phyloP scores from a whole-genome alignment of 2,329 filamentous ascomycete species.

The Drechmeria coniospora region DNA sequence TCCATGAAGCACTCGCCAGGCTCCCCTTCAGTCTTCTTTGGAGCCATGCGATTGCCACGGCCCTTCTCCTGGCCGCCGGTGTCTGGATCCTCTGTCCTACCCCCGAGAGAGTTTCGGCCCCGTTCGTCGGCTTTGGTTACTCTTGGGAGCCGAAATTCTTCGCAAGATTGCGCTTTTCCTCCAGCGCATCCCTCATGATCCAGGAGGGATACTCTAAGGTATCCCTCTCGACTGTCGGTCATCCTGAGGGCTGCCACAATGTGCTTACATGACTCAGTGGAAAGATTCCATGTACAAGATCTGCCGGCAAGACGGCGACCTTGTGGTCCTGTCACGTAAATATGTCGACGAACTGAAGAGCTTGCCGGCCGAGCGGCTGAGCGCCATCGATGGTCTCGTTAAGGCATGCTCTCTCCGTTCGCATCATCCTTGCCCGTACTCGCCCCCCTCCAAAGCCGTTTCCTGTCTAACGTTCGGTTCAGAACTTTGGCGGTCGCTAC shows the following conservation, averaged over 20 bases:
- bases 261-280: slow-evolving; percentile 1
- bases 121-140: slow-evolving; percentile 3
- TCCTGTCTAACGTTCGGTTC: too few species aligned
- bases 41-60: not conserved
- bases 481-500: slow-evolving; percentile 6
- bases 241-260: too few species aligned
- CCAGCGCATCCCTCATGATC: slow-evolving; percentile 2
- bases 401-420: too few species aligned
- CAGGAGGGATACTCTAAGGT: slow-evolving; percentile 4
- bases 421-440: not conserved
- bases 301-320: slow-evolving; percentile 4
- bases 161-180: slow-evolving; percentile 2
- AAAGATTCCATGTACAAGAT: slow-evolving; percentile 4
- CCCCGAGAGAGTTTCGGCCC: slow-evolving; percentile 1
- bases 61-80: slow-evolving; percentile 1
- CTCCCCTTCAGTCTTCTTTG: not conserved
- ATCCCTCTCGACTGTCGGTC: too few species aligned
- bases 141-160: slow-evolving; percentile 3
- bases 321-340: slow-evolving; percentile 3
- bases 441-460: too few species aligned
- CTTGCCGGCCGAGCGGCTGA: slow-evolving; percentile 2
- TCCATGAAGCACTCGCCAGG: not conserved
- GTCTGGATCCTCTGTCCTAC: slow-evolving; percentile 1
- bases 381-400: slow-evolving; percentile 4
- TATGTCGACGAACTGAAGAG: slow-evolving; percentile 6